Evolutionary conservation across 768 basidiomycete species (phyloP).

Genomic region (Termitomyces sp.): DNA sequence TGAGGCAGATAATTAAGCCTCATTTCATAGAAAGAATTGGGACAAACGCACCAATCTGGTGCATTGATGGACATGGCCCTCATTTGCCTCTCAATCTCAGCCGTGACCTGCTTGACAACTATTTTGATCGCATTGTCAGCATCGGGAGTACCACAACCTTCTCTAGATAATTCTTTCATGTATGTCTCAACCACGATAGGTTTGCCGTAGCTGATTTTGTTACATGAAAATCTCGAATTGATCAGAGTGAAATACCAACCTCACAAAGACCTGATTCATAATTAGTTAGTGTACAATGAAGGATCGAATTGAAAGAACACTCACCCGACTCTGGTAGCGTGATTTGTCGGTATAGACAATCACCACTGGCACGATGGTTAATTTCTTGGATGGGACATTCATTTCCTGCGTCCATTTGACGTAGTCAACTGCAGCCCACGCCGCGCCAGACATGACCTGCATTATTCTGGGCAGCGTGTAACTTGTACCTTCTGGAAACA

Average conservation of each 20-base stretch:
- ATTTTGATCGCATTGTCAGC: background rate
- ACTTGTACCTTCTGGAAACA: conserved; percentile 66
- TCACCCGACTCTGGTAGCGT: background rate
- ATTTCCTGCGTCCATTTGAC: conserved; percentile 32
- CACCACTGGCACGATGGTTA: conserved; percentile 57
- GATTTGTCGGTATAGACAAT: conserved; percentile 72
- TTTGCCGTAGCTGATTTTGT: background rate
- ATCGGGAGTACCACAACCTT: background rate
- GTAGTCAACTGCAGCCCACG: conserved; percentile 74
- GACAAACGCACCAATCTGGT: background rate
- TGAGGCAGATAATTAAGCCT: background rate
- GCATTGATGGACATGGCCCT: background rate
- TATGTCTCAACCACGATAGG: background rate
- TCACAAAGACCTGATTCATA: background rate
- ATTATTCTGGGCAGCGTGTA: conserved; percentile 45
- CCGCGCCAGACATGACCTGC: conserved; percentile 57
- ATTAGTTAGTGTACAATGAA: background rate
- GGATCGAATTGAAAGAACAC: background rate
- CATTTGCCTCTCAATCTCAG: background rate
- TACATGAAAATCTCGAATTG: background rate
- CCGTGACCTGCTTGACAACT: background rate
- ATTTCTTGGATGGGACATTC: conserved; percentile 20
- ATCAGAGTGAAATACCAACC: background rate
- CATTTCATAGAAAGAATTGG: background rate
- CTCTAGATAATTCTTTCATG: background rate